Evolutionary conservation across 441 rosid genomes (phyloP).

Genomic region (Pelargonium citronellum): DNA sequence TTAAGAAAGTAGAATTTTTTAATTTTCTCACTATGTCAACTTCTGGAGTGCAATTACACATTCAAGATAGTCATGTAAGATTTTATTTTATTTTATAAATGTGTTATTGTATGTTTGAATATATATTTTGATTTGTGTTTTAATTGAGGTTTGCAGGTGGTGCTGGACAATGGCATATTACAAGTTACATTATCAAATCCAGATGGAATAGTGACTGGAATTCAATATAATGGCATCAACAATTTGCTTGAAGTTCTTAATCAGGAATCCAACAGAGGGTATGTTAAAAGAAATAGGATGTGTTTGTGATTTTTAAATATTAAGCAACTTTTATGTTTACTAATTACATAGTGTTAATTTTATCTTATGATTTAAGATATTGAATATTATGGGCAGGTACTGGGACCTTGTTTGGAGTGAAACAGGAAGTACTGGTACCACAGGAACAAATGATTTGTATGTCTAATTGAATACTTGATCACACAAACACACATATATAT

Average conservation of each 20-base stretch:
- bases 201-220: too few species aligned
- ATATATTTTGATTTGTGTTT: too few species aligned
- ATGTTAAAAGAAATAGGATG: too few species aligned
- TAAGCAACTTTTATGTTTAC: too few species aligned
- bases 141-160: conserved; percentile 41
- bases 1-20: too few species aligned
- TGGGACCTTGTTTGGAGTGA: conserved; percentile 91
- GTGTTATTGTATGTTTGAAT: conserved; percentile 1
- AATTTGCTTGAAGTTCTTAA: conserved; percentile 50
- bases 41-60: conserved; percentile 39
- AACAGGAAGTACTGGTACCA: conserved; percentile 42
- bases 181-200: conserved; percentile 46
- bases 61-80: conserved; percentile 59
- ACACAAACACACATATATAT: too few species aligned
- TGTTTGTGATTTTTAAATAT: too few species aligned
- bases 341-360: too few species aligned
- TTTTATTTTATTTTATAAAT: neutral
- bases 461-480: too few species aligned
- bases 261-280: conserved; percentile 48
- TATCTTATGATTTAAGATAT: too few species aligned
- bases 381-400: conserved; percentile 37
- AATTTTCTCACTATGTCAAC: too few species aligned
- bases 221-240: conserved; percentile 41
- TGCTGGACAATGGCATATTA: conserved; percentile 43
- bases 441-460: conserved; percentile 59